Percentiles rank a stretch among this genome's conserved stretches.
Evolutionary conservation across 371 early-diverging fungal species (phyloP).

Genomic region (Basidiobolus meristosporus): DNA sequence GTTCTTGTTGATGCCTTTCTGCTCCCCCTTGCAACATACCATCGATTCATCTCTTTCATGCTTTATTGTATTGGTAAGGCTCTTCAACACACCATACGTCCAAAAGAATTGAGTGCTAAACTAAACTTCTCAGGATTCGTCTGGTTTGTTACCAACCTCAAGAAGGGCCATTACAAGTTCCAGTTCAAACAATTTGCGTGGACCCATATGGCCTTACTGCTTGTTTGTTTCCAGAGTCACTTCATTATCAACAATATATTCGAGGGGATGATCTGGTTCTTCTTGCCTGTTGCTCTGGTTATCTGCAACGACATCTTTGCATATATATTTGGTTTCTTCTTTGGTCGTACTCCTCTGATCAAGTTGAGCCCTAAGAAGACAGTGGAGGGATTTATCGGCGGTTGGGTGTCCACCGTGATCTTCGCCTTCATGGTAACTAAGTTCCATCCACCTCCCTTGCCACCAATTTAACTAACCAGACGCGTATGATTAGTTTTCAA

Average conservation of each 20-base stretch:
- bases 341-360: conserved; percentile 86
- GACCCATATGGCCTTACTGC: conserved; percentile 86
- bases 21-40: conserved; percentile 74
- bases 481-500: conserved; percentile 12
- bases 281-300: conserved; percentile 82
- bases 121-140: conserved; percentile 45
- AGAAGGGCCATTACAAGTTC: conserved; percentile 67
- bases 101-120: too few relatives aligned
- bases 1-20: conserved; percentile 65
- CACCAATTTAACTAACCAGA: too few relatives aligned
- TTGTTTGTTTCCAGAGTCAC: conserved; percentile 78
- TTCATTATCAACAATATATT: conserved; percentile 91
- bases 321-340: conserved; percentile 89
- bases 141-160: conserved; percentile 81
- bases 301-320: conserved; percentile 96
- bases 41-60: conserved; percentile 81
- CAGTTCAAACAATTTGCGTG: conserved; percentile 92
- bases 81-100: too few relatives aligned
- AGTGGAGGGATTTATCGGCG: conserved; percentile 97
- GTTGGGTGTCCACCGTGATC: conserved; percentile 65
- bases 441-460: too few relatives aligned
- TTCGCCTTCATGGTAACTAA: too few relatives aligned
- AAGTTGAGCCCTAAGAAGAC: conserved; percentile 97
- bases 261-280: conserved; percentile 94
- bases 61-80: conserved; percentile 59